Percentiles rank a stretch among this genome's conserved stretches.
Conservation (phyloP, 2,329 filamentous ascomycete species). For the Blumeriella jaapii region DNA sequence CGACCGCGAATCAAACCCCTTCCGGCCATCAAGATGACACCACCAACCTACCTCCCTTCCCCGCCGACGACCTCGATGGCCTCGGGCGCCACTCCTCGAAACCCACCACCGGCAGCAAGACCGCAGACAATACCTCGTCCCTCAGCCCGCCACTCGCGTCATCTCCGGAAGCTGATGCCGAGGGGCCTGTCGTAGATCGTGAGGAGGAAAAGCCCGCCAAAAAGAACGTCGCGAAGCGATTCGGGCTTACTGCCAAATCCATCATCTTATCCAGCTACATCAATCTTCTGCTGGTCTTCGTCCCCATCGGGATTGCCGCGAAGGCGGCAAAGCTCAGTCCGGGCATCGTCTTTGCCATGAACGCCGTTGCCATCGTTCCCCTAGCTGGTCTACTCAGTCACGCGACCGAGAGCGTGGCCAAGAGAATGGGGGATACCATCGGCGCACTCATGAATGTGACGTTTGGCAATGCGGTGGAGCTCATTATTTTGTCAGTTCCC, state of each 20-base stretch:
- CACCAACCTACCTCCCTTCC: constrained; percentile 17
- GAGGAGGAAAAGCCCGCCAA: constrained; percentile 22
- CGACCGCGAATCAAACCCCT: constrained; percentile 10
- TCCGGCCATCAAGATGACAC: constrained; percentile 18
- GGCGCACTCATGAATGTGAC: constrained; percentile 43
- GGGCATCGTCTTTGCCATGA: constrained; percentile 59
- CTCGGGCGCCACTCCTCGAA: constrained; percentile 19
- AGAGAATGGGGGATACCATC: constrained; percentile 55
- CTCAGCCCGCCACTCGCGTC: constrained; percentile 30
- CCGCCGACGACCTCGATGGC: constrained; percentile 21
- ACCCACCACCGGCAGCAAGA: constrained; percentile 23
- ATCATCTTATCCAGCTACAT: constrained; percentile 64
- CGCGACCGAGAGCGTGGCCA: constrained; percentile 65
- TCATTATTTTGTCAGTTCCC: constrained; percentile 46
- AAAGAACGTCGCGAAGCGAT: constrained; percentile 23
- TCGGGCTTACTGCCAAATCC: constrained; percentile 35
- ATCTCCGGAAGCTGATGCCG: constrained; percentile 40
- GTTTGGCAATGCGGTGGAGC: constrained; percentile 42
- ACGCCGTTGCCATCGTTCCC: constrained; percentile 65
- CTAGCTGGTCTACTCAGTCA: constrained; percentile 60
- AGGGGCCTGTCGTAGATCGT: constrained; percentile 44
- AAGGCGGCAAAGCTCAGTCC: constrained; percentile 42
- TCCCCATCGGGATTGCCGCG: constrained; percentile 63
- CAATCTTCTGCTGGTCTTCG: constrained; percentile 66
- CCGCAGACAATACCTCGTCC: constrained; percentile 28